Evolutionary conservation across 352 stramenopile species (phyloP), one percentile per base, ranked within the genome.

Genomic region (Chrysophaeum taylorii): DNA sequence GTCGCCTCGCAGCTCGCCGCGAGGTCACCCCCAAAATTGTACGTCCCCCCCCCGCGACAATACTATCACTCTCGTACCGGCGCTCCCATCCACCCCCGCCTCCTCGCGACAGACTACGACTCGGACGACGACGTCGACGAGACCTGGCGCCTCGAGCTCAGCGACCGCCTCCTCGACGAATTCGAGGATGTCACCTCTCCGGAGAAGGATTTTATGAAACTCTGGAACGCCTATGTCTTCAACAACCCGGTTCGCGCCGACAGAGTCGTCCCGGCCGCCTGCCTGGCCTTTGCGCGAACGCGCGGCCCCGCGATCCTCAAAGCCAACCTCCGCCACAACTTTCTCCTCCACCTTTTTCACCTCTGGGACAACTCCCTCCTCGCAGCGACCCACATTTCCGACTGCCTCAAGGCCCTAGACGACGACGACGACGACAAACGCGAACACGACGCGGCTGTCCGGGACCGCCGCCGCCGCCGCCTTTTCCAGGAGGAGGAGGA

Each of bases 361-460:
- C 83, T 92, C 76, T 92, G 85, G 85, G 86, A 92, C 79, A 91
- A 91, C 73, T 91, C 85, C 71, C 76, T 92, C 57, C 74, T 92
- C 45, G 89, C 90, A 73, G 85, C 84, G 70, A 82, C 84, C 42
- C 82, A 85, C 42, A 91, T 92, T 71, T 88, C 90, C 52, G 85
- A 90, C 77, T 91, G 85, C 76, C 89, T 91, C 82, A 73, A 89
- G 69, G 89, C 91, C 72, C 84, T 91, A 38, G 84, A 91, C 70
- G 48, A 73, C 35, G 21, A 60, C 18, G 48, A 18, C 48, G 48
- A n/a, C n/a, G n/a, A n/a, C n/a, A n/a, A n/a, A n/a, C n/a, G n/a
- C n/a, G n/a, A n/a, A n/a, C n/a, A n/a, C n/a, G n/a, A n/a, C n/a
- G n/a, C n/a, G n/a, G n/a, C n/a, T n/a, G n/a, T n/a, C n/a, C n/a